Evolutionary conservation across 176 grass and related monocot species (phyloP).

Genomic region (Triticum urartu): DNA sequence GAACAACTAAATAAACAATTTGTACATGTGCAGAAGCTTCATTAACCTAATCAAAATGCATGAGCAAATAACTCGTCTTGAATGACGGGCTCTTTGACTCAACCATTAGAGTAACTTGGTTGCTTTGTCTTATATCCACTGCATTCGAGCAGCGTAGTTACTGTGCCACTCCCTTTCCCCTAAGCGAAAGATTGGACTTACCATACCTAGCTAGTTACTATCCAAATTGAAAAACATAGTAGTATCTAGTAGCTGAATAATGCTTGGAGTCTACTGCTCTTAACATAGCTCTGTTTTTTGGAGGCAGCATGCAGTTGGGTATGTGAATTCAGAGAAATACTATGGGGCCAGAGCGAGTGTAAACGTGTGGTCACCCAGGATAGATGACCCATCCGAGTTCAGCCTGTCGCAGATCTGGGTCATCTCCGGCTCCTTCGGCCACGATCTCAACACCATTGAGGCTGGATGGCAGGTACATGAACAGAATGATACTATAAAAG

Average conservation of each 20-base stretch:
- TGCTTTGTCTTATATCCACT: slow-evolving; percentile 10
- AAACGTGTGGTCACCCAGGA: slow-evolving; percentile 86
- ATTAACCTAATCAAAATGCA: slow-evolving; percentile 48
- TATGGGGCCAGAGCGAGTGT: slow-evolving; percentile 88
- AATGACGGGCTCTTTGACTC: slow-evolving; percentile 23
- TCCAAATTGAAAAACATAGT: neutral
- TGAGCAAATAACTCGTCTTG: slow-evolving; percentile 20
- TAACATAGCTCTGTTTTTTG: slow-evolving; percentile 31
- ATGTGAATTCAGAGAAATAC: slow-evolving; percentile 55
- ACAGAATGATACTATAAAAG: neutral
- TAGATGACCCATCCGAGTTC: slow-evolving; percentile 68
- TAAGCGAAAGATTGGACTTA: slow-evolving; percentile 11
- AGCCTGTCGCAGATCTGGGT: slow-evolving; percentile 94
- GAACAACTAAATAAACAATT: slow-evolving; percentile 32
- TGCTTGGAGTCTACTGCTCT: neutral
- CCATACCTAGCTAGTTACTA: neutral
- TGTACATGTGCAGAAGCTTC: slow-evolving; percentile 49
- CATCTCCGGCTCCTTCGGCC: slow-evolving; percentile 75
- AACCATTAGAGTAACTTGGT: slow-evolving; percentile 11
- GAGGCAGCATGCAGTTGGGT: slow-evolving; percentile 83
- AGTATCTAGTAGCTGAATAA: neutral
- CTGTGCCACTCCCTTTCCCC: neutral
- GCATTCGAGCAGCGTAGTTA: neutral
- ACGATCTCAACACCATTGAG: slow-evolving; percentile 94
- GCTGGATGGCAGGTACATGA: slow-evolving; percentile 80